Evolutionary conservation across 495 filamentous ascomycete species (phyloP), one percentile per base, ranked within the genome.

Genomic region (Corynascus novoguineensis): DNA sequence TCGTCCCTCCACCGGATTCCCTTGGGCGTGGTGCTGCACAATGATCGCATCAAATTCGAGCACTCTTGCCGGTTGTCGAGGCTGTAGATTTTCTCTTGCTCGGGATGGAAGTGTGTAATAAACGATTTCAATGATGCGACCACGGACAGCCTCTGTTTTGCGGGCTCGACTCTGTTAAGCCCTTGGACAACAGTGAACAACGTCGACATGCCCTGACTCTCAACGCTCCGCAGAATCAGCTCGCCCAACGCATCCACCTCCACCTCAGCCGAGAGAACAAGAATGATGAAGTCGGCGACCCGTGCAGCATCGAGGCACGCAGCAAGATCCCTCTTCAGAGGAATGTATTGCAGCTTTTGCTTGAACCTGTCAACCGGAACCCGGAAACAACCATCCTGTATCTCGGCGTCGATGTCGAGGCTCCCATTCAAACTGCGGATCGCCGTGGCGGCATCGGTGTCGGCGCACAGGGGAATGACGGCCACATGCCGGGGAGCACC

Each of bases 1-100:
- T 95, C 86, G 57, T 97, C 95, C 63, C 95, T 83, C 93, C 93
- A 98, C 44, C 83, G 77, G 19, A 98, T 80, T 9, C 95, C 95
- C 71, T 95, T 97, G 22, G 95, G 92, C 10, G 83, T 90, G 6
- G 84, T 86, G 51, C 86, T 95, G 72, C 93, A 98, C 15, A 98
- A 72, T 19, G 89, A 91, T 21, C 95, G 83, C 67, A 97, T 87
- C 14, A 92, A 73, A 63, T 96, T 97, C 10, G 87, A 81, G 68
- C 87, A 90, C 67, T 98, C 93, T 66, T 95, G 91, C 66, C 86
- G 75, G 9, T 85, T 89, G 61, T 95, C 90, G 44, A 95, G 77
- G 55, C 83, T 90, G 69, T 89, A 85, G 37, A 98, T 79, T 73
- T 92, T 96, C 57, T 95, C 88, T 57, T 90, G 85, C 9, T 84